Evolutionary conservation across 305 asterid genomes (phyloP), one percentile per base, ranked within the genome.

Genomic region (Fraxinus velutina): DNA sequence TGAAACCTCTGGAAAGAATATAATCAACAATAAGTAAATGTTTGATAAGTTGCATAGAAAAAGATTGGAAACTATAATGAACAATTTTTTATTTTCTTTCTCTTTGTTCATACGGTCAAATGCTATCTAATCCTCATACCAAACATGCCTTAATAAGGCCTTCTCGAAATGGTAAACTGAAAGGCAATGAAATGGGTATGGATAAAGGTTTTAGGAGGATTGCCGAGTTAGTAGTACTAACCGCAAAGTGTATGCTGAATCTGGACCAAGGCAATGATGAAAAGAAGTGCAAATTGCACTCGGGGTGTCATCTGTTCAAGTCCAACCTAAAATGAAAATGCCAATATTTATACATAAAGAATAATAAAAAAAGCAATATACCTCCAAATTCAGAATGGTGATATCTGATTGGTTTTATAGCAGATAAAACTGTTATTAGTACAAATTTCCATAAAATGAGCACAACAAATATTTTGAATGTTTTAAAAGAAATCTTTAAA

Each of bases 201-300:
- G 44, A 70, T 71, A 33, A 24, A 82, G 32, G 27, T 80, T 60
- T 30, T 2, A 13, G 24, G 39, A 79, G 78, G 76, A 83, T 27
- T 78, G 33, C 33, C 4, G 5, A 57, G 29, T 10, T 10, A 10
- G 52, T 22, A 36, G 80, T 68, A 86, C 94, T 88, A 78, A 95
- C 99, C 92, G 73, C 92, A 88, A 47, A 84, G 86, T 84, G 57
- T 32, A 34, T 81, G 91, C 85, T 86, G 93, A 84, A 92, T 77
- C 91, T 90, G 90, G 80, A 85, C 76, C 78, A 87, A 72, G 81
- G 76, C 78, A 80, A 93, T 76, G 83, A 92, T 64, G 79, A 86
- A 87, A 82, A 87, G 76, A 81, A 92, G 81, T 17, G 78, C 80
- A 15, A 83, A 82, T 83, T 87, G 86, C 86, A 78, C 83, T 52